Evolutionary conservation across 2,329 filamentous ascomycete genomes (phyloP), one percentile per base, ranked within the genome.

Genomic region (Ophiostoma pallidulum): DNA sequence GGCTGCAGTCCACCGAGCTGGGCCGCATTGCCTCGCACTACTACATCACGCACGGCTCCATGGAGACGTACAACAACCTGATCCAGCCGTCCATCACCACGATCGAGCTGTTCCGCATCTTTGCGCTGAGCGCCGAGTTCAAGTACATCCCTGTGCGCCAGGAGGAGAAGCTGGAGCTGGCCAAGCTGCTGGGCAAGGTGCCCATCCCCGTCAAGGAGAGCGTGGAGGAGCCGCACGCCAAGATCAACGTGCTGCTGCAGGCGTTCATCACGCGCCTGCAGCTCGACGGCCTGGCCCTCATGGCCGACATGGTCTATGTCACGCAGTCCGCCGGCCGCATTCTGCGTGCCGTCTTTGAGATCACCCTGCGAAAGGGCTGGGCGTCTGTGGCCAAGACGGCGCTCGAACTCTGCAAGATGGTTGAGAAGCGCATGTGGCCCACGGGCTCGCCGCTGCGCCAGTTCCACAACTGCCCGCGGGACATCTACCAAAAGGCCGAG

Each of bases 341-440:
- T 57, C 71, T 98, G 39, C 82, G 92, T 48, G 92, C 92, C 0
- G 84, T 98, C 42, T 98, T 97, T 56, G 94, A 98, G 67, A 97
- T 98, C 47, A 84, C 86, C n/a, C 69, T 98, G 55, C 94, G 91
- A 69, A 96, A 96, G 66, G 91, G 91, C 29, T 98, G 91, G 91
- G 81, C 92, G 1, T 84, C 82, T 14, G 92, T 97, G 4, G 87
- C 92, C 8, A 95, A 92, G 69, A 88, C 85, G 53, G 90, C 92
- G 0, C 72, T 98, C 36, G 87, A 95, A 58, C 75, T 98, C 45
- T 98, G 94, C 70, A 98, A 98, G 70, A 97, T 95, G 88, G 92
- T 91, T 0, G 92, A 98, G 71, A 95, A 95, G 73, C 79, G 94
- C 42, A 98, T 98, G 94, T 98, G 92, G 92, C 90, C 91, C 13